A percentile compares a stretch with the other conserved stretches of the same genome.
Evolutionary conservation across 257 asterid species (phyloP).

Genomic region (Verbascum thapsus): DNA sequence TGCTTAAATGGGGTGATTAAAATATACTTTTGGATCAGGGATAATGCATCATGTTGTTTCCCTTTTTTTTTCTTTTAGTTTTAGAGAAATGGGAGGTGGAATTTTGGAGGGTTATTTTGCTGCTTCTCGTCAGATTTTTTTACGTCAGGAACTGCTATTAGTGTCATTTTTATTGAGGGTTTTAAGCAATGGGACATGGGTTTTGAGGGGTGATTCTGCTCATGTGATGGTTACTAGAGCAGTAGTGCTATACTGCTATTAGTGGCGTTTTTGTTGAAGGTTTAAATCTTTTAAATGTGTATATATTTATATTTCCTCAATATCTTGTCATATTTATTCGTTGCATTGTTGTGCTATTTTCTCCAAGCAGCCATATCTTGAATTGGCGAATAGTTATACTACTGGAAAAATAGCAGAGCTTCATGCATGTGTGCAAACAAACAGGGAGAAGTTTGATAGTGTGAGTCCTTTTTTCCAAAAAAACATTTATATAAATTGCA

Average conservation of each 20-base stretch:
- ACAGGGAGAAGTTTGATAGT: constrained; percentile 73
- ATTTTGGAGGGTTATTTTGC: background rate
- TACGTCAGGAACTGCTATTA: background rate
- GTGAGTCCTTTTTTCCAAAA: constrained; percentile 60
- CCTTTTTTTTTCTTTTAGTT: background rate
- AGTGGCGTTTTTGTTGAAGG: too few relatives aligned
- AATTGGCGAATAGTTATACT: constrained; percentile 67
- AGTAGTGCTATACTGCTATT: too few relatives aligned
- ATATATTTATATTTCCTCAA: background rate
- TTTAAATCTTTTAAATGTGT: background rate
- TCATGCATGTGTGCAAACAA: constrained; percentile 55
- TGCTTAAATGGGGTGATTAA: background rate
- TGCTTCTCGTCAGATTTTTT: background rate
- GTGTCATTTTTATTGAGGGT: too few relatives aligned
- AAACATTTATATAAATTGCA: background rate
- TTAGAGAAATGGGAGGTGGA: background rate
- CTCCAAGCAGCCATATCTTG: constrained; percentile 74
- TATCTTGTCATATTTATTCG: constrained; percentile 14
- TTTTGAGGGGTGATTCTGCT: too few relatives aligned
- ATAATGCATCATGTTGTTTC: background rate
- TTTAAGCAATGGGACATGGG: too few relatives aligned
- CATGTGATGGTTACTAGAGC: too few relatives aligned
- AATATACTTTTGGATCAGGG: constrained; percentile 6
- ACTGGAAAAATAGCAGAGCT: constrained; percentile 82
- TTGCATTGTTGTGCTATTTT: constrained; percentile 1